These are phyloP conservation scores for Prunus persica DNA, from an alignment of 306 rosid genomes.

Conservation along the genomic window Prunus_persica_NCBIv2 NC_034013.1:17283001-17283500, in stretches of 20 bases:
- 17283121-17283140: neutral
- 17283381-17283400: slow-evolving; percentile 73
- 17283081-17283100: slow-evolving; percentile 69
- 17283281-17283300: neutral
- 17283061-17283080: slow-evolving; percentile 63
- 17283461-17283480: slow-evolving; percentile 41
- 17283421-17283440: slow-evolving; percentile 81
- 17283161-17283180: neutral
- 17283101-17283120: slow-evolving; percentile 39
- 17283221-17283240: slow-evolving; percentile 92
- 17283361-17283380: slow-evolving; percentile 78
- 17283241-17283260: slow-evolving; percentile 79
- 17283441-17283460: slow-evolving; percentile 88
- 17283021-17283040: slow-evolving; percentile 55
- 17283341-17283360: slow-evolving; percentile 70
- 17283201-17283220: slow-evolving; percentile 71
- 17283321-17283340: slow-evolving; percentile 34
- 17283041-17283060: slow-evolving; percentile 73
- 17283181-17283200: slow-evolving; percentile 66
- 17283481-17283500: neutral
- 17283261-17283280: slow-evolving; percentile 23
- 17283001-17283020: neutral
- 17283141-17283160: neutral
- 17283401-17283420: slow-evolving; percentile 79
- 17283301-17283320: neutral